These are phyloP conservation scores for Breynia disticha DNA, from an alignment of 441 rosid genomes.

Conservation along the genomic window DNA sequence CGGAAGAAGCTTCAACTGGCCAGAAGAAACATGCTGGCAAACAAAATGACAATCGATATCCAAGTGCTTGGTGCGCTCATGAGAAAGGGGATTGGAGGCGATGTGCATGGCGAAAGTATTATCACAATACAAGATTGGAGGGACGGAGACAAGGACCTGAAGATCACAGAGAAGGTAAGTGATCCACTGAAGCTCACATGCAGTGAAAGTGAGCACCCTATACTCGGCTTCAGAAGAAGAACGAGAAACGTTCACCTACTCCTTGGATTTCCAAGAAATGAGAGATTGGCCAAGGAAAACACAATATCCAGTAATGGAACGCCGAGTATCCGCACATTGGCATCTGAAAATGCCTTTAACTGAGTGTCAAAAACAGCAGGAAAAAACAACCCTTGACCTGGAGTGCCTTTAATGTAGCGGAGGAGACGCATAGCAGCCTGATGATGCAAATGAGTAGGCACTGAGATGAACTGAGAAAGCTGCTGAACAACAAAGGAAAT, in stretches of 20 bases:
- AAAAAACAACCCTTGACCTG: background rate
- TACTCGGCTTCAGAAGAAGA: background rate
- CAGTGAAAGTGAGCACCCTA: background rate
- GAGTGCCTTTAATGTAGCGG: background rate
- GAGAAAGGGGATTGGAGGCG: no score
- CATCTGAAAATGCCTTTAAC: background rate
- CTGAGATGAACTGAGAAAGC: background rate
- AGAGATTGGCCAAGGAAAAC: background rate
- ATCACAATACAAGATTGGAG: no score
- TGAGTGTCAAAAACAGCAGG: background rate
- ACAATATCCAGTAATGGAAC: background rate
- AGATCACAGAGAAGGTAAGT: background rate
- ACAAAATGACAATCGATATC: no score
- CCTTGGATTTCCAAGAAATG: constrained; percentile 5
- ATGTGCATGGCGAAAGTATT: no score
- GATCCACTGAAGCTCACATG: background rate
- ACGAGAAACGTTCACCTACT: background rate
- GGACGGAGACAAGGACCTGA: no score
- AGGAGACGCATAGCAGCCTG: background rate
- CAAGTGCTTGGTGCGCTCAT: no score
- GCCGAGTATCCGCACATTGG: background rate
- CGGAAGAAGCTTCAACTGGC: no score
- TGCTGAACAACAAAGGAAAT: background rate
- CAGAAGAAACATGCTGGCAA: no score
- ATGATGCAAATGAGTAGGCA: background rate